phyloP scores from a whole-genome alignment of 148 eudicot species.

The Nepenthes gracilis region DNA sequence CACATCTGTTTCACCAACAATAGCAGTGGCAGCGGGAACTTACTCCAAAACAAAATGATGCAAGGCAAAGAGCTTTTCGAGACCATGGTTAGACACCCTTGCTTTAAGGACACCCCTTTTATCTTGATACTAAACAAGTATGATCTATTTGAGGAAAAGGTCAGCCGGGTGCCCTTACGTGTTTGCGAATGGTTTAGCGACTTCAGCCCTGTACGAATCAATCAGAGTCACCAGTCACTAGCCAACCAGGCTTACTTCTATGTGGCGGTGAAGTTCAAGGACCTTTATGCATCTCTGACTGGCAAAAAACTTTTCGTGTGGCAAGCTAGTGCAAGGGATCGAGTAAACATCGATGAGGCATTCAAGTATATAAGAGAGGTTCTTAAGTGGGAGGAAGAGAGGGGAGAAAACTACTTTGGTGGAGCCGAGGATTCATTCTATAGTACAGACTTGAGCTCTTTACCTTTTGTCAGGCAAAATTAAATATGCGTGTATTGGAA shows the following conservation, averaged over 20 bases:
- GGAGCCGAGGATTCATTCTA: constrained; percentile 80
- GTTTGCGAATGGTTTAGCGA: constrained; percentile 82
- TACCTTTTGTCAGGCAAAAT: constrained; percentile 56
- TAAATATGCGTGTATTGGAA: constrained; percentile 4
- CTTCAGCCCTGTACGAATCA: constrained; percentile 65
- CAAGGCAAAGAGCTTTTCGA: constrained; percentile 81
- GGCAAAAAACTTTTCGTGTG: constrained; percentile 86
- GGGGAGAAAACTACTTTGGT: constrained; percentile 51
- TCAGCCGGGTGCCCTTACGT: constrained; percentile 43
- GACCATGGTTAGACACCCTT: constrained; percentile 64
- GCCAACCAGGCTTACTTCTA: constrained; percentile 95
- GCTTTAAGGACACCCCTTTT: constrained; percentile 77
- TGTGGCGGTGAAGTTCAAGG: constrained; percentile 95
- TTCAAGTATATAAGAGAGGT: constrained; percentile 86
- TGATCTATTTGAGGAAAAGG: constrained; percentile 85
- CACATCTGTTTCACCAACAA: constrained; percentile 47
- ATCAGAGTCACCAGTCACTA: constrained; percentile 62
- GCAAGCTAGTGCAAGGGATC: constrained; percentile 83
- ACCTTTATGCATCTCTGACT: constrained; percentile 71
- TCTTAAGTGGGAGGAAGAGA: constrained; percentile 94
- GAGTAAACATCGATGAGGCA: constrained; percentile 67
- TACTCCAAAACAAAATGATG: constrained; percentile 68
- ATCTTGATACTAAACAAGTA: constrained; percentile 78
- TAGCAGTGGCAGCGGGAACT: constrained; percentile 14
- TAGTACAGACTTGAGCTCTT: constrained; percentile 94